A percentile compares a stretch with the other conserved stretches of the same genome.
phyloP scores from a whole-genome alignment of 73 alveolate genomes.

The Paramecium sexaurelia region DNA sequence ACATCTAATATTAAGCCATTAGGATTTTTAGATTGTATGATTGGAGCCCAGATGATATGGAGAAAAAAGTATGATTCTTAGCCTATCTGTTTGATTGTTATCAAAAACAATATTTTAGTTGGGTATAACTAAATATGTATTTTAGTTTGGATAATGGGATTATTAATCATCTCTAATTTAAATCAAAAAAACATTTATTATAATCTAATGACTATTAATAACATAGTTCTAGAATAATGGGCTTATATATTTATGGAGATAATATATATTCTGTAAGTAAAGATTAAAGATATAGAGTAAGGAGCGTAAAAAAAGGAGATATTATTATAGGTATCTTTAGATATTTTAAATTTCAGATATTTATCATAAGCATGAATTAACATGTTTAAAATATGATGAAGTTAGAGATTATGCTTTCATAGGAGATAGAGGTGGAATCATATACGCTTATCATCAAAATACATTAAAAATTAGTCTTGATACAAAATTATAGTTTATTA shows the following conservation, averaged over 20 bases:
- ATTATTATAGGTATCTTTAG: background rate
- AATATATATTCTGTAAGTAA: slow-evolving; percentile 1
- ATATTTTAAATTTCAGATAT: background rate
- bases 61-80: background rate
- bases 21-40: slow-evolving; percentile 11
- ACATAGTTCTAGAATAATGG: slow-evolving; percentile 30
- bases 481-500: slow-evolving; percentile 20
- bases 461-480: background rate
- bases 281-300: slow-evolving; percentile 16
- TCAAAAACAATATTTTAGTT: background rate
- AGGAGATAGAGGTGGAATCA: slow-evolving; percentile 39
- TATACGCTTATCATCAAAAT: background rate
- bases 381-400: slow-evolving; percentile 42
- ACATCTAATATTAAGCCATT: background rate
- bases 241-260: background rate
- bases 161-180: background rate
- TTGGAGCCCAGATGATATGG: background rate
- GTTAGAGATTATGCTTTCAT: slow-evolving; percentile 18
- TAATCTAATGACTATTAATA: background rate
- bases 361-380: slow-evolving; percentile 30
- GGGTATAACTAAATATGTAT: background rate
- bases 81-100: background rate
- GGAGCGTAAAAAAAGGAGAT: background rate
- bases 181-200: background rate
- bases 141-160: slow-evolving; percentile 45